Conservation (phyloP, 176 grass and related monocot genomes). For the Eleusine coracana region DNA sequence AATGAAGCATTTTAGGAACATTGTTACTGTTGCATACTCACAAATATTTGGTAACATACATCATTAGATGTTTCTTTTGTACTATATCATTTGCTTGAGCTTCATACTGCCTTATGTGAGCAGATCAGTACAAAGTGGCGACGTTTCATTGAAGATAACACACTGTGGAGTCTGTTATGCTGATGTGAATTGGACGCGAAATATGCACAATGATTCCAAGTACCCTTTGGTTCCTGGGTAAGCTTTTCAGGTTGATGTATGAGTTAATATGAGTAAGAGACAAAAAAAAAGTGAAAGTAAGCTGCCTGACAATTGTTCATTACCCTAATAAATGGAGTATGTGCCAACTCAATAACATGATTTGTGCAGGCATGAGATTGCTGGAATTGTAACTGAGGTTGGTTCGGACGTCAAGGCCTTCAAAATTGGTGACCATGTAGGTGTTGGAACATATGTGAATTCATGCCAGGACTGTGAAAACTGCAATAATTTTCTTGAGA, state of each 20-base stretch:
- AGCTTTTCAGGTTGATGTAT: not conserved
- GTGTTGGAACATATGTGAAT: slow-evolving; percentile 68
- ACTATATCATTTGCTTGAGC: not conserved
- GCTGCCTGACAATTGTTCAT: not conserved
- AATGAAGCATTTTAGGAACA: not conserved
- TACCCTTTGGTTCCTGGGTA: slow-evolving; percentile 81
- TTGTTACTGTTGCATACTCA: not conserved
- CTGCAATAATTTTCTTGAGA: slow-evolving; percentile 59
- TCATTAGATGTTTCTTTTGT: not conserved
- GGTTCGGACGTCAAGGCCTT: slow-evolving; percentile 59
- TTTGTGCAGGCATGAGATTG: slow-evolving; percentile 71
- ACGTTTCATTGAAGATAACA: slow-evolving; percentile 69
- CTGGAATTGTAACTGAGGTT: slow-evolving; percentile 65
- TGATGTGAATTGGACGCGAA: slow-evolving; percentile 67
- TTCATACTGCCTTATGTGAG: not conserved
- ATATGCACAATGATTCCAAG: slow-evolving; percentile 49
- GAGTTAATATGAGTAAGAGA: not conserved
- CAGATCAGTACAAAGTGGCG: slow-evolving; percentile 44
- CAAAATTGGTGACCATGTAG: slow-evolving; percentile 69
- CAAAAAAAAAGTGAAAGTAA: not conserved
- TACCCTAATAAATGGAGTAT: not conserved
- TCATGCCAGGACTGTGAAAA: slow-evolving; percentile 65
- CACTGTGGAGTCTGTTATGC: slow-evolving; percentile 81
- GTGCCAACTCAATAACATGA: not conserved
- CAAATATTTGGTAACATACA: not conserved